Percentiles rank a stretch among this genome's conserved stretches.
phyloP scores from a whole-genome alignment of 805 yeast species.

The Millerozyma acaciae region DNA sequence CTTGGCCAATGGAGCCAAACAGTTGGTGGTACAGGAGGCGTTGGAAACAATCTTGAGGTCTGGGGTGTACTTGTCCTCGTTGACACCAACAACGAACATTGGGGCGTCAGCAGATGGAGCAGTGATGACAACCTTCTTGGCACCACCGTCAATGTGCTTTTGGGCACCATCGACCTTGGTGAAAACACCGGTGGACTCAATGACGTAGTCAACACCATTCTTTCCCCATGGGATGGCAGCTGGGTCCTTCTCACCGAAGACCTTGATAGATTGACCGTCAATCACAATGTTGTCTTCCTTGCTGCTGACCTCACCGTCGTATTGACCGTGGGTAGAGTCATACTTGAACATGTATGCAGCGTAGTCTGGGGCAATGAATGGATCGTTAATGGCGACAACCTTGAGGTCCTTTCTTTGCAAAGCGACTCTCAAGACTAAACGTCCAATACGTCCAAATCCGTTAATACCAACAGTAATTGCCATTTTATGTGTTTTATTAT shows the following conservation, averaged over 20 bases:
- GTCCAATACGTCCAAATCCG: slow-evolving; percentile 95
- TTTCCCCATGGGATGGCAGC: slow-evolving; percentile 84
- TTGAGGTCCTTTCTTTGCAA: slow-evolving; percentile 68
- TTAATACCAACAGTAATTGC: slow-evolving; percentile 79
- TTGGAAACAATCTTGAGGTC: slow-evolving; percentile 78
- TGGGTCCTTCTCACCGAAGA: slow-evolving; percentile 83
- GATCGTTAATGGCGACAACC: slow-evolving; percentile 87
- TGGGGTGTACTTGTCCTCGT: slow-evolving; percentile 71
- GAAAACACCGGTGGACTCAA: slow-evolving; percentile 95
- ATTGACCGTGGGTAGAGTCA: slow-evolving; percentile 90
- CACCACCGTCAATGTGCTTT: slow-evolving; percentile 86
- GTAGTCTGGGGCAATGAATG: slow-evolving; percentile 84
- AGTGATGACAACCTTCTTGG: slow-evolving; percentile 91
- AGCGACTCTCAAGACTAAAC: slow-evolving; percentile 84
- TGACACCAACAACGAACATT: slow-evolving; percentile 93
- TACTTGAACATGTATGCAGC: slow-evolving; percentile 95
- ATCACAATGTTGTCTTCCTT: slow-evolving; percentile 60
- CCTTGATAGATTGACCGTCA: slow-evolving; percentile 62
- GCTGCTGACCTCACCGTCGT: slow-evolving; percentile 65
- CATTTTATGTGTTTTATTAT: slow-evolving; percentile 26
- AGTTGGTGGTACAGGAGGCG: slow-evolving; percentile 95
- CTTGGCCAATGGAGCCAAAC: slow-evolving; percentile 93
- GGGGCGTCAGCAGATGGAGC: slow-evolving; percentile 95
- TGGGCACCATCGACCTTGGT: slow-evolving; percentile 75
- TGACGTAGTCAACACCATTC: slow-evolving; percentile 76